Evolutionary conservation across 2,329 filamentous ascomycete genomes (phyloP), one percentile per base, ranked within the genome.

Genomic region (Sordariomycetes sp.): DNA sequence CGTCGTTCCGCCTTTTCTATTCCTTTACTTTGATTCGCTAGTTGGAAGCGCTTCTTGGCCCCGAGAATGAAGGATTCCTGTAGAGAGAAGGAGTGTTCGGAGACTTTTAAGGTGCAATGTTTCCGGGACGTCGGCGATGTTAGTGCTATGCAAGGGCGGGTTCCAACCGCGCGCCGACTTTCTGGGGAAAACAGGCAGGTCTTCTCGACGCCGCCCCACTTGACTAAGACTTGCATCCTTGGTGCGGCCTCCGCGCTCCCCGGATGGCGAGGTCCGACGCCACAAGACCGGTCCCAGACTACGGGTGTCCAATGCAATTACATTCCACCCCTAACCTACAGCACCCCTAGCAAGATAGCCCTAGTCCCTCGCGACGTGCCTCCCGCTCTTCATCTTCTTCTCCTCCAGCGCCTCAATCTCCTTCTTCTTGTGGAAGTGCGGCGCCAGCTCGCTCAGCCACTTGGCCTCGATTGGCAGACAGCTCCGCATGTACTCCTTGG

Each of bases 351-450:
- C 3, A 13, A 13, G 3, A 4, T 39, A 4, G 12, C 3, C 45
- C n/a, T 24, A 50, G 8, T 54, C 56, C 51, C 35, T 53, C 24
- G 56, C 56, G 1, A 53, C 51, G 34, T 57, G 56, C 13, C 56
- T 35, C 25, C 52, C 51, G 24, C 56, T 73, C 2, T 72, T 72
- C 71, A 74, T 74, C 64, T 73, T 95, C 74, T 82, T 88, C 59
- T 89, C 87, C 65, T 90, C 89, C 63, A 96, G 67, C 20, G 79
- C 84, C 65, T 96, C 92, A 48, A 96, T 69, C 66, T 96, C 90
- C 72, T 90, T 87, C 74, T 88, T 87, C 73, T 95, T 96, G 69
- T 96, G 89, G 67, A 90, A 96, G 73, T 97, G 94, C 61, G 92
- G 92, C 60, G 94, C 94, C 60, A 94, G 82, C 71, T 97, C 92